Conservation (phyloP, 2,329 filamentous ascomycete species). For the Penicillium sp. region DNA sequence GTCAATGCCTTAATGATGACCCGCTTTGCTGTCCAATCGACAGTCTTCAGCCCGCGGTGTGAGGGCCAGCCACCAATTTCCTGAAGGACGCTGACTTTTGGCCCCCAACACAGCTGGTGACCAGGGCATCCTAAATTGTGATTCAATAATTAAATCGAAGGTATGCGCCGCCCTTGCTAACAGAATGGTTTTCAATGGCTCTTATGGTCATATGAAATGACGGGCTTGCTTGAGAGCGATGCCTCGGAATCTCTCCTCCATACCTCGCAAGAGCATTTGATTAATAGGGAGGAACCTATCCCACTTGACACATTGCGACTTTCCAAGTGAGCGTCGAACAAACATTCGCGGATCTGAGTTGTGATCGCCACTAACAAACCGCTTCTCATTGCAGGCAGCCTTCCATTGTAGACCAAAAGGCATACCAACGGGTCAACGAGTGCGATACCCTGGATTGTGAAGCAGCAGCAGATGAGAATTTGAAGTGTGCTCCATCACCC, state of each 20-base stretch:
- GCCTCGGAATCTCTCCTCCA: background rate
- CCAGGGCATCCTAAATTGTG: background rate
- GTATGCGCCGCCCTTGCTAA: background rate
- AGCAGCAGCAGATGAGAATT: background rate
- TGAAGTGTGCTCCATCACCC: background rate
- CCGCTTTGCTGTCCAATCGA: too few species aligned
- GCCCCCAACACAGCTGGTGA: background rate
- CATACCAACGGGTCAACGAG: background rate
- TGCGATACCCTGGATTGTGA: background rate
- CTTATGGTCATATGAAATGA: background rate
- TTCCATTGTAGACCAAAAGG: background rate
- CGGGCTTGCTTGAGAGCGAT: background rate
- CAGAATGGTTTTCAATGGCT: background rate
- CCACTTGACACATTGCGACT: background rate
- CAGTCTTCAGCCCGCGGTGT: too few species aligned
- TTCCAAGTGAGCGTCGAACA: background rate
- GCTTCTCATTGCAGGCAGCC: background rate
- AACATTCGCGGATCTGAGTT: background rate
- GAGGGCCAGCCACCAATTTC: too few species aligned
- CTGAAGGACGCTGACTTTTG: too few species aligned
- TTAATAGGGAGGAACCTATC: background rate
- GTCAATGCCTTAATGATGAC: too few species aligned
- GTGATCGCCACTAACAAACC: background rate
- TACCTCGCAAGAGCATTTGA: background rate
- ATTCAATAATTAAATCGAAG: background rate